Evolutionary conservation across 2,329 filamentous ascomycete genomes (phyloP).

Genomic region (Ceratocystis destructans): DNA sequence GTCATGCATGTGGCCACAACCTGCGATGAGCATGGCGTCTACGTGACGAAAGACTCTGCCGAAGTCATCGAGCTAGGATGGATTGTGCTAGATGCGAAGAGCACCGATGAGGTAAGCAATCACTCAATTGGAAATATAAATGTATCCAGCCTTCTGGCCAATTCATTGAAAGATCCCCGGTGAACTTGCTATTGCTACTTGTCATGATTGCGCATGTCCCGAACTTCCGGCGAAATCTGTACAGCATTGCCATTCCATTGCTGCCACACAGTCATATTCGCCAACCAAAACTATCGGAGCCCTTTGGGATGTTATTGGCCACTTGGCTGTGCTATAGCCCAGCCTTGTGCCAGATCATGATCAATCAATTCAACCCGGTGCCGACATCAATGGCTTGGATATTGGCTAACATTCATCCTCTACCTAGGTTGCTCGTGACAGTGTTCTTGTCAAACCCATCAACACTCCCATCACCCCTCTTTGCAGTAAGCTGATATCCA

Average conservation of each 20-base stretch:
- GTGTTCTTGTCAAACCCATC: slow-evolving; percentile 91
- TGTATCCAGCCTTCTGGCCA: background rate
- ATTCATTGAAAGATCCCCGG: background rate
- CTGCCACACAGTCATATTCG: background rate
- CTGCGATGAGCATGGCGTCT: slow-evolving; percentile 97
- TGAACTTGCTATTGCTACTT: background rate
- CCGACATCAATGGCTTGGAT: too few relatives aligned
- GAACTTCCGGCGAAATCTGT: background rate
- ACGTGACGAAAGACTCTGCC: slow-evolving; percentile 97
- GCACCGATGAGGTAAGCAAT: slow-evolving; percentile 70
- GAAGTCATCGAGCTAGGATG: slow-evolving; percentile 98
- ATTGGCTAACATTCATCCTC: slow-evolving; percentile 15
- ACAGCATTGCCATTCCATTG: background rate
- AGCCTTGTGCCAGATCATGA: background rate
- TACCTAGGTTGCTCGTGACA: slow-evolving; percentile 75
- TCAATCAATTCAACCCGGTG: background rate
- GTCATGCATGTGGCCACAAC: slow-evolving; percentile 98
- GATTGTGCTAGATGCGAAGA: slow-evolving; percentile 88
- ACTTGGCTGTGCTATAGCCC: background rate
- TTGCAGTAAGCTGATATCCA: slow-evolving; percentile 56
- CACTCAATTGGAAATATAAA: background rate
- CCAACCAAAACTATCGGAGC: background rate
- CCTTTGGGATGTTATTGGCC: background rate
- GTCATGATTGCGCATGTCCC: background rate
- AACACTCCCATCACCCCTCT: slow-evolving; percentile 97